These are phyloP conservation scores for Arthroderma uncinatum DNA, from an alignment of 2,329 filamentous ascomycete species.

Conservation along the genomic window DNA sequence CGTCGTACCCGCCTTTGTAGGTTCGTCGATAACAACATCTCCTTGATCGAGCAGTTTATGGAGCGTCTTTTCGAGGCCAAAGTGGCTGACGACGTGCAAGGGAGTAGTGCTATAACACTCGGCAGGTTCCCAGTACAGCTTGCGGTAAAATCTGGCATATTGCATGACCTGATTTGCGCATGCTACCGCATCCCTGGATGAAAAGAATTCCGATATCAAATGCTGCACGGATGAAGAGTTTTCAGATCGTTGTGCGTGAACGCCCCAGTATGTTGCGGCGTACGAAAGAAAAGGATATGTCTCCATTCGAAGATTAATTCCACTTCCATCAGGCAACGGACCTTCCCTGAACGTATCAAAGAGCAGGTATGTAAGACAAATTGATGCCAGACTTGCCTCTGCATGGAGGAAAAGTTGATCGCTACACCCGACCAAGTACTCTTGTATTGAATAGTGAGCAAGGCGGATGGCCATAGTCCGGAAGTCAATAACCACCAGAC, in stretches of 20 bases:
- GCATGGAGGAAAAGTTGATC: constrained; percentile 16
- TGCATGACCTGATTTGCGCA: constrained; percentile 2
- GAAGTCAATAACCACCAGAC: constrained; percentile 18
- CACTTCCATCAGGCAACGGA: background rate
- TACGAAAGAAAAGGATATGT: constrained; percentile 21
- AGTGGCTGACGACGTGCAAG: constrained; percentile 3
- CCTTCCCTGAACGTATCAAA: constrained; percentile 17
- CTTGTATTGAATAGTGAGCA: constrained; percentile 39
- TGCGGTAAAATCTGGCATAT: background rate
- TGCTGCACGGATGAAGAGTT: background rate
- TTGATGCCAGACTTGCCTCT: constrained; percentile 17
- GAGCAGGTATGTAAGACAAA: constrained; percentile 24
- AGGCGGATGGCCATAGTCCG: constrained; percentile 16
- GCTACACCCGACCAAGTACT: constrained; percentile 35
- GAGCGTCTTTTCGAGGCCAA: constrained; percentile 1
- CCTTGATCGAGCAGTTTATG: background rate
- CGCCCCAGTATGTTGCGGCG: constrained; percentile 19
- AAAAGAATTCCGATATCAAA: background rate
- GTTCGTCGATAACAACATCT: background rate
- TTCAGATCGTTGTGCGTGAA: constrained; percentile 13
- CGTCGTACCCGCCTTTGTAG: background rate
- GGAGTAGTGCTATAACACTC: constrained; percentile 1
- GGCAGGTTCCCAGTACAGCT: background rate
- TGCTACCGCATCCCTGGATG: background rate
- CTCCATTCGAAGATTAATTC: constrained; percentile 1